Evolutionary conservation across 768 basidiomycete genomes (phyloP).

Genomic region (Lyophyllum decastes): DNA sequence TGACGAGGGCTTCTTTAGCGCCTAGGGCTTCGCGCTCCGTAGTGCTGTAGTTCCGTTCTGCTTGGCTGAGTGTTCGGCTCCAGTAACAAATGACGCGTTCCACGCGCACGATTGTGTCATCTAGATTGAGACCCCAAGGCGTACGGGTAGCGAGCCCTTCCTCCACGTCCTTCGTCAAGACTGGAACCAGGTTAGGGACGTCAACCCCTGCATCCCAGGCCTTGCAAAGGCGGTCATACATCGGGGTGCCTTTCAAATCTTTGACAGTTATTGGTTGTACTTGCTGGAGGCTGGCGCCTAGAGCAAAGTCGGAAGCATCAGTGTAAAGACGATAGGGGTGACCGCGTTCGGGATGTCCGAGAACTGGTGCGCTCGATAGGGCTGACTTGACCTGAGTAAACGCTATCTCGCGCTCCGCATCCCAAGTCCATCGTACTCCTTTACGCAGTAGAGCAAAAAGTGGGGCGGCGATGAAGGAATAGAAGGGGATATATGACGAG

Average conservation of each 20-base stretch:
- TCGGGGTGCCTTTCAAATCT: conserved; percentile 28
- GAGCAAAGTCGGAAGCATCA: conserved; percentile 31
- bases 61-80: conserved; percentile 24
- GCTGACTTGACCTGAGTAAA: conserved; percentile 29
- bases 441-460: conserved; percentile 34
- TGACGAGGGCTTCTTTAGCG: conserved; percentile 28
- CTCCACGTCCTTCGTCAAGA: neutral
- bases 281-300: conserved; percentile 32
- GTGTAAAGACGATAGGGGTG: conserved; percentile 36
- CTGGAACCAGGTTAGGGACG: neutral
- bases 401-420: conserved; percentile 15
- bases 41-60: conserved; percentile 29
- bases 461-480: conserved; percentile 32
- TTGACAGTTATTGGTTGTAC: conserved; percentile 27
- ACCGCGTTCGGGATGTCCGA: conserved; percentile 28
- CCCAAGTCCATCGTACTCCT: conserved; percentile 23
- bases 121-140: conserved; percentile 5
- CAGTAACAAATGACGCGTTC: conserved; percentile 33
- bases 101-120: conserved; percentile 27
- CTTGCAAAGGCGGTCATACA: conserved; percentile 17
- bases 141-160: neutral
- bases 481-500: conserved; percentile 34
- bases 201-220: neutral
- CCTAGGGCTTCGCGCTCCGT: conserved; percentile 23
- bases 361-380: conserved; percentile 30